phyloP scores from a whole-genome alignment of 1,139 yeast species.

The Pneumocystis sp. region DNA sequence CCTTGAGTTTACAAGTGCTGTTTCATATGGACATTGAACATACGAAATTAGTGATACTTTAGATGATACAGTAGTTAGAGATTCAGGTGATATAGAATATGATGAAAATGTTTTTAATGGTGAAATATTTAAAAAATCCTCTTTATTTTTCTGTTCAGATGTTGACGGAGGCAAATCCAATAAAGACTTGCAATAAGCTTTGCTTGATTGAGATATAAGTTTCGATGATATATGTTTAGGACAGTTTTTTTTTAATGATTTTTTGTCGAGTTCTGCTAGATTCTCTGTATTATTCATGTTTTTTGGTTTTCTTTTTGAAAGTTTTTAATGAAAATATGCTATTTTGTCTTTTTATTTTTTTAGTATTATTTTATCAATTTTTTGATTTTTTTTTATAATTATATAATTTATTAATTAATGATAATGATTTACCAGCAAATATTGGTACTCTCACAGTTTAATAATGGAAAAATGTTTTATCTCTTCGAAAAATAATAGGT shows the following conservation, averaged over 20 bases:
- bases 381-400: background rate
- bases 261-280: background rate
- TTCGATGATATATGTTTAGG: background rate
- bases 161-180: background rate
- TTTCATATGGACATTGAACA: conserved; percentile 7
- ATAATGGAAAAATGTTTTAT: background rate
- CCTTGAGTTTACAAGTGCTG: conserved; percentile 13
- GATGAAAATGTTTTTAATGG: background rate
- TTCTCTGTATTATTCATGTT: background rate
- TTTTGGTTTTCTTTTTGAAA: background rate
- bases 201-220: background rate
- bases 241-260: background rate
- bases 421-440: background rate
- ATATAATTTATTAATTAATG: background rate
- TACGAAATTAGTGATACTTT: background rate
- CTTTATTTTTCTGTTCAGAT: background rate
- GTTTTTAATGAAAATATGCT: background rate
- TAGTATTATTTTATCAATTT: background rate
- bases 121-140: background rate
- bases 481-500: background rate
- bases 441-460: background rate
- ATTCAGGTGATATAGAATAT: background rate
- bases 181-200: background rate
- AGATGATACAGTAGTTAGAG: background rate
- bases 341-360: background rate